These are phyloP conservation scores for Piromyces finnis DNA, from an alignment of 192 early-diverging fungal genomes.

Conservation along the genomic window DNA sequence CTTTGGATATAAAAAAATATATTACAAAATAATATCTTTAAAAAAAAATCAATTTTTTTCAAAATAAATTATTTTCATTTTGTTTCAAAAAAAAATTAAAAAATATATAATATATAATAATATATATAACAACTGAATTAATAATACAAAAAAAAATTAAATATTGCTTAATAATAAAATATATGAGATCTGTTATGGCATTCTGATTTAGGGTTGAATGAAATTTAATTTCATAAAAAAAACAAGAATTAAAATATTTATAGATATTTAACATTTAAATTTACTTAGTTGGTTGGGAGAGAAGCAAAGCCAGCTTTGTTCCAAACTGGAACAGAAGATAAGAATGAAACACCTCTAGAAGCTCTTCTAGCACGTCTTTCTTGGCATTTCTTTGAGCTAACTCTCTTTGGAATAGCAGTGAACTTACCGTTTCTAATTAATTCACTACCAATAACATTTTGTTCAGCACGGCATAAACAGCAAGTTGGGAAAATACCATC, in stretches of 20 bases:
- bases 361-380: background rate
- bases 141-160: no score
- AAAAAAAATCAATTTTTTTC: no score
- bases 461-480: background rate
- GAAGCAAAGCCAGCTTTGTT: background rate
- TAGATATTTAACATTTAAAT: background rate
- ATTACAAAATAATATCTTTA: no score
- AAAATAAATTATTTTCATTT: no score
- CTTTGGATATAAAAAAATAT: no score
- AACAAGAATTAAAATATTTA: background rate
- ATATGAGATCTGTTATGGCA: background rate
- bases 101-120: no score
- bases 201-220: no score
- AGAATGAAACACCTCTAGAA: background rate
- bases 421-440: background rate
- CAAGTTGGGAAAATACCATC: background rate
- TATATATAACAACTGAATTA: no score
- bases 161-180: background rate
- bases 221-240: background rate
- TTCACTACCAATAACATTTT: background rate
- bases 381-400: background rate
- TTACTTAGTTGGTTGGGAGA: background rate
- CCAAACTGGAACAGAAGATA: background rate
- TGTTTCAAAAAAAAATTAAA: no score
- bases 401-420: background rate